Evolutionary conservation across 2,329 filamentous ascomycete genomes (phyloP), one percentile per base, ranked within the genome.

Genomic region (Penicillium carneum): DNA sequence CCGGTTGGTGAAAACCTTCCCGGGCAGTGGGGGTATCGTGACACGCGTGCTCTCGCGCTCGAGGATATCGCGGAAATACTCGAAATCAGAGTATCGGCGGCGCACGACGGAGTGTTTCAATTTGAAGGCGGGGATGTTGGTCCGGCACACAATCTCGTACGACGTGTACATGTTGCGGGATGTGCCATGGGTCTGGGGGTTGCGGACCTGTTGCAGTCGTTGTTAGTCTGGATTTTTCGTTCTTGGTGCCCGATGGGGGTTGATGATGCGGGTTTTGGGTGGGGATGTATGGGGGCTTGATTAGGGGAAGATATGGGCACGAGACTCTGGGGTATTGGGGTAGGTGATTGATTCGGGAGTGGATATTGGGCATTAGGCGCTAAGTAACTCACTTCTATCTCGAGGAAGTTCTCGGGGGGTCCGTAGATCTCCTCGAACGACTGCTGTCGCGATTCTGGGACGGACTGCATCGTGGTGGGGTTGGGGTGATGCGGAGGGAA

Each of bases 391-490:
- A 95, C 93, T 85, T 99, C 95, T 67, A 99, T 97, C 84, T 99
- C 95, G 57, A 99, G 87, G 77, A 98, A 97, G 84, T 99, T 99
- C 84, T 99, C 95, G 6, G 95, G 95, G 49, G 94, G 92, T 14
- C 93, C 95, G 80, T 99, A 99, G 78, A 98, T 97, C 85, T 99
- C 95, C 81, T 99, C 95, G 76, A 97, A 98, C 75, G 90, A 95
- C 84, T 99, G 95, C 81, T 91, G 88, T 73, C 93, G 91, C 69
- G 90, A 81, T 68, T 88, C 86, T 48, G 87, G 86, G 71, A 88
- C 82, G 61, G 86, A 84, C 77, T 88, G 86, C 86, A 88, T 88
- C 50, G 69, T 79, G 69, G 52, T 59, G 61, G 63, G 61, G 59
- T 56, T 41, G 39, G 43, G 33, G 46, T 47, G 53, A 33, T 57